Evolutionary conservation across 169 alveolate genomes (phyloP).

Genomic region (Eimeria praecox): DNA sequence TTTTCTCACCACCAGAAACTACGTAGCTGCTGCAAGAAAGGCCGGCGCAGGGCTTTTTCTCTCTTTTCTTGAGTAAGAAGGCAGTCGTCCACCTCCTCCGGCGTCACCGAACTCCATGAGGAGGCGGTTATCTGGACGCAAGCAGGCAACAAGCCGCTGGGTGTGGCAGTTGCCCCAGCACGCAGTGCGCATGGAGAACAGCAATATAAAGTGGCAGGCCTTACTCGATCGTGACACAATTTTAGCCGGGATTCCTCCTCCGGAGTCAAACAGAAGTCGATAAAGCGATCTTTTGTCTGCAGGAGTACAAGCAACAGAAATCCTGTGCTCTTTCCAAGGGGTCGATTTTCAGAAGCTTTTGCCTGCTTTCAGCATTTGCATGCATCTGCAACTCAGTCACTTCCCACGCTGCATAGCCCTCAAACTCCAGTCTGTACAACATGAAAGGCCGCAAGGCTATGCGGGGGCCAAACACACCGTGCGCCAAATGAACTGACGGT

Average conservation of each 20-base stretch:
- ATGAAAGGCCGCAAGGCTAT: background rate
- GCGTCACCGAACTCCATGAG: constrained; percentile 28
- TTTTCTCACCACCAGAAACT: constrained; percentile 7
- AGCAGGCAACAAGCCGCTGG: background rate
- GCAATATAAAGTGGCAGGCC: background rate
- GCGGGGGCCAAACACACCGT: constrained; percentile 34
- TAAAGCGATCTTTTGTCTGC: constrained; percentile 60
- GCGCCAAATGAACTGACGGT: constrained; percentile 61
- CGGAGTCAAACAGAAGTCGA: constrained; percentile 58
- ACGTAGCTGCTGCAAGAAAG: constrained; percentile 21
- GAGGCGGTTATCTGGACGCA: constrained; percentile 39
- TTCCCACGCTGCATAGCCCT: background rate
- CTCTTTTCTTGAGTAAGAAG: background rate
- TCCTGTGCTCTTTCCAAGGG: background rate
- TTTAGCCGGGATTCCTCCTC: constrained; percentile 69
- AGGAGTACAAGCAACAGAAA: background rate
- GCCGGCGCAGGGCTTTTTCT: background rate
- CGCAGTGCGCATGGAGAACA: background rate
- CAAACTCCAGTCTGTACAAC: background rate
- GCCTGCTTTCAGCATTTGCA: background rate
- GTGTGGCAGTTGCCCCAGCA: background rate
- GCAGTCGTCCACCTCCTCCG: constrained; percentile 53
- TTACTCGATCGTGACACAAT: constrained; percentile 38
- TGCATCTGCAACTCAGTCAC: background rate
- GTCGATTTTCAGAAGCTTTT: background rate